phyloP scores from a whole-genome alignment of 768 basidiomycete species.

The Vishniacozyma victoriae region DNA sequence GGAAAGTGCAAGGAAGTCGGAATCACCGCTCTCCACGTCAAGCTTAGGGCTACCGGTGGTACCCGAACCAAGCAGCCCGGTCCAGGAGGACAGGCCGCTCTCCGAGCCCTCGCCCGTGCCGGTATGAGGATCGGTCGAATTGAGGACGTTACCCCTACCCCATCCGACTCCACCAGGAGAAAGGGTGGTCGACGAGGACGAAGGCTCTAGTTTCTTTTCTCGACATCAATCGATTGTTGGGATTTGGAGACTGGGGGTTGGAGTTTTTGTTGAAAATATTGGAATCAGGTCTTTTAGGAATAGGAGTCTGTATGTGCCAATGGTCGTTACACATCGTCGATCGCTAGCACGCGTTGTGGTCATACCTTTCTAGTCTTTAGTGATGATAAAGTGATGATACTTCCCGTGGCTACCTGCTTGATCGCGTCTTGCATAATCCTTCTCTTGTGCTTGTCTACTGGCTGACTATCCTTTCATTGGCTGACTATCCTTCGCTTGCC shows the following conservation, averaged over 20 bases:
- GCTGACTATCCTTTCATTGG: too few relatives aligned
- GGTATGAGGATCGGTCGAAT: slow-evolving; percentile 98
- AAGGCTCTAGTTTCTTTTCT: slow-evolving; percentile 56
- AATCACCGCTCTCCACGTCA: slow-evolving; percentile 96
- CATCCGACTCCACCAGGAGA: slow-evolving; percentile 92
- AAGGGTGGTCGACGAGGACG: slow-evolving; percentile 99
- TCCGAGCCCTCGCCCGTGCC: slow-evolving; percentile 94
- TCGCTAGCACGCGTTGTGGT: slow-evolving; percentile 10
- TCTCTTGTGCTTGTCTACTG: too few relatives aligned
- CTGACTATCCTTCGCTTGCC: too few relatives aligned
- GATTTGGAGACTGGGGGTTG: background rate
- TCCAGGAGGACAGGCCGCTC: slow-evolving; percentile 94
- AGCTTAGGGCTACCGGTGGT: slow-evolving; percentile 94
- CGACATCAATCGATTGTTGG: background rate
- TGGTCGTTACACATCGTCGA: slow-evolving; percentile 3
- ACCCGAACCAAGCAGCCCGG: slow-evolving; percentile 99
- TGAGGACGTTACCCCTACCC: slow-evolving; percentile 95
- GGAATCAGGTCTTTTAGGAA: too few relatives aligned
- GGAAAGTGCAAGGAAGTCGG: slow-evolving; percentile 96
- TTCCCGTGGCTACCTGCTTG: slow-evolving; percentile 10
- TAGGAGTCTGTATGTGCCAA: too few relatives aligned
- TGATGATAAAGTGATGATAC: slow-evolving; percentile 4
- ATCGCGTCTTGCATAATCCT: too few relatives aligned
- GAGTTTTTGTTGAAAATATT: too few relatives aligned
- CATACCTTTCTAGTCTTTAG: background rate